Base-by-base conservation (phyloP, 1,284 basidiomycete species). In the Cryptococcus sp. region DNA sequence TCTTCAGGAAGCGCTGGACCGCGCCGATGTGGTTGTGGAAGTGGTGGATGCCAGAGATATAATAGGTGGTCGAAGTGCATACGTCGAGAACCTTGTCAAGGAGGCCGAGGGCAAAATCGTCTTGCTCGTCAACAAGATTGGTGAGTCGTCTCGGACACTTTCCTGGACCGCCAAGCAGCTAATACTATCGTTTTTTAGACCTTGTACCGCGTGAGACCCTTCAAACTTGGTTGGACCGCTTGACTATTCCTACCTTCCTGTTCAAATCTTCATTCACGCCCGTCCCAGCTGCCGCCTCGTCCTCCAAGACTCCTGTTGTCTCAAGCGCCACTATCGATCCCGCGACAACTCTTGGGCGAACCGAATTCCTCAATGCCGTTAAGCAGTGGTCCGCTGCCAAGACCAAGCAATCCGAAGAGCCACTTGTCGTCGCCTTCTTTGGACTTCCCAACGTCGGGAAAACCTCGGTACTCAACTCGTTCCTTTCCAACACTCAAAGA, bases 31-130 rank as follows among this genome's bases (percentile, higher is more conserved):
- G 5, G 79, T 97, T 8, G 71, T 97, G 54, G 82, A 93, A 78
- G 85, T 95, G 2, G 81, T 96, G 50, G 93, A 96, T 73, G 90
- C 89, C 1, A 83, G 91, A 48, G 93, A 95, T 75, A 91, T 93
- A 1, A 72, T 86, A 22, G 82, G 88, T 10, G 87, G 83, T 70
- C 81, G 89, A 59, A 89, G 86, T 68, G 75, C 77, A 22, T 82
- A 84, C 55, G 66, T 93, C 54, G 90, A 93, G 77, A 79, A 85
- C 50, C 72, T 86, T 48, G 81, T 83, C 23, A 67, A 66, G 49
- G 72, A 75, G 42, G 66, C 71, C 16, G 70, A 65, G 8, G 75
- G 76, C 19, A 68, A 68, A 52, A 68, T 89, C n/a, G 72, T 88
- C 20, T 78, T 93, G 16, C 82, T 95, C 13, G 73, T 96, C 52